Percentiles rank a stretch among this genome's conserved stretches.
phyloP scores from a whole-genome alignment of 129 eudicot species.

The Sambucus nigra region DNA sequence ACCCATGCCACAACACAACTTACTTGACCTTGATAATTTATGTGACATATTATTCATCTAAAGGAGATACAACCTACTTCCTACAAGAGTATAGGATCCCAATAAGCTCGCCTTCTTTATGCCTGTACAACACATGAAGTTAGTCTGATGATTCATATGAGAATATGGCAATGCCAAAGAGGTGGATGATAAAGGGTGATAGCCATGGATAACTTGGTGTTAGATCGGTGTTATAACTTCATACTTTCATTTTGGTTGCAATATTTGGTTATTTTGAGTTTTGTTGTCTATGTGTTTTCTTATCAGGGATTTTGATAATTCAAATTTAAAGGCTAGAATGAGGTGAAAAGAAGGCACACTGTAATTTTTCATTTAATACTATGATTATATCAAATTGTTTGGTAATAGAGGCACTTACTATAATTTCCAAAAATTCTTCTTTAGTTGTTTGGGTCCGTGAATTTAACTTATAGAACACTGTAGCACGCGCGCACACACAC shows the following conservation, averaged over 20 bases:
- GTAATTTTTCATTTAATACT: too few relatives aligned
- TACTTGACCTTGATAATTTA: not conserved
- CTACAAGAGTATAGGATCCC: conserved; percentile 67
- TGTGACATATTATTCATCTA: conserved; percentile 39
- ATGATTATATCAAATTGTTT: too few relatives aligned
- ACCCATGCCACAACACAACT: not conserved
- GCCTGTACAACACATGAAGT: conserved; percentile 65
- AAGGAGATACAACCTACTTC: conserved; percentile 52
- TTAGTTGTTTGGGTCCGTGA: too few relatives aligned
- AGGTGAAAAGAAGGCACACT: too few relatives aligned
- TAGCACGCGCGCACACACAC: too few relatives aligned
- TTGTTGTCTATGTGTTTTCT: conserved; percentile 7
- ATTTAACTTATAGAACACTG: too few relatives aligned
- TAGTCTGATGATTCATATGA: conserved; percentile 37
- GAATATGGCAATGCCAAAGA: conserved; percentile 31
- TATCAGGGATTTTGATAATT: conserved; percentile 41
- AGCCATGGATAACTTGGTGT: conserved; percentile 46
- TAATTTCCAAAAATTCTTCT: too few relatives aligned
- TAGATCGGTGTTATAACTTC: conserved; percentile 25
- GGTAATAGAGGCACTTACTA: too few relatives aligned
- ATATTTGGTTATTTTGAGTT: not conserved
- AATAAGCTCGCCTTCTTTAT: conserved; percentile 49
- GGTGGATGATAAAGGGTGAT: conserved; percentile 72
- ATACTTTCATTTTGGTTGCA: not conserved
- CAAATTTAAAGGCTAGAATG: too few relatives aligned